phyloP scores from a whole-genome alignment of 495 filamentous ascomycete genomes.

The Xylaria nigripes region DNA sequence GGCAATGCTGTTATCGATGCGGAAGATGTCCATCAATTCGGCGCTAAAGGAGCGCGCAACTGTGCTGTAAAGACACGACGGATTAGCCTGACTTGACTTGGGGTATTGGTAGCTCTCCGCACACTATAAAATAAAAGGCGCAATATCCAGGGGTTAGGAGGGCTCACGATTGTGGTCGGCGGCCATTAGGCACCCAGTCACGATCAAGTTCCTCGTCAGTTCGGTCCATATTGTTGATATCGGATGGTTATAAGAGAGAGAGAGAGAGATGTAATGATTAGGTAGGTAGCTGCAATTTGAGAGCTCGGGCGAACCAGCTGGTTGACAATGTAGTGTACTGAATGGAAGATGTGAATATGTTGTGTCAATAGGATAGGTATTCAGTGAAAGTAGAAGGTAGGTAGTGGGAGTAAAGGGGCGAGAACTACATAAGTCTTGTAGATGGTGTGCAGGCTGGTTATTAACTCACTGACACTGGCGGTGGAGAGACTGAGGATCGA shows the following conservation, averaged over 20 bases:
- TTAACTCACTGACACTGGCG: constrained; percentile 16
- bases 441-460: constrained; percentile 8
- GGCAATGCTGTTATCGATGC: constrained; percentile 70
- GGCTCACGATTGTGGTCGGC: constrained; percentile 75
- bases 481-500: constrained; percentile 20
- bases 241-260: background rate
- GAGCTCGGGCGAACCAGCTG: background rate
- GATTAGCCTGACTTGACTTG: background rate
- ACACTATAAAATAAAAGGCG: background rate
- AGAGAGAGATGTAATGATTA: background rate
- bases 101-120: background rate
- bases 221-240: constrained; percentile 25
- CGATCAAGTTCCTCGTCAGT: constrained; percentile 59
- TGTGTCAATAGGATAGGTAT: constrained; percentile 15
- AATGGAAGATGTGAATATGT: background rate
- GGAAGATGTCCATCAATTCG: constrained; percentile 81
- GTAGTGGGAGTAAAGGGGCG: constrained; percentile 1
- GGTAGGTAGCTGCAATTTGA: too few species aligned
- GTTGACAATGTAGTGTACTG: background rate
- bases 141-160: constrained; percentile 4
- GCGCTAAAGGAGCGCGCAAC: constrained; percentile 81
- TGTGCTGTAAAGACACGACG: constrained; percentile 48
- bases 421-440: background rate
- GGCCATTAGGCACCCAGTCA: constrained; percentile 68
- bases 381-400: constrained; percentile 17